Base-by-base conservation (phyloP, 192 early-diverging fungal genomes). In the Coemansia sp. region DNA sequence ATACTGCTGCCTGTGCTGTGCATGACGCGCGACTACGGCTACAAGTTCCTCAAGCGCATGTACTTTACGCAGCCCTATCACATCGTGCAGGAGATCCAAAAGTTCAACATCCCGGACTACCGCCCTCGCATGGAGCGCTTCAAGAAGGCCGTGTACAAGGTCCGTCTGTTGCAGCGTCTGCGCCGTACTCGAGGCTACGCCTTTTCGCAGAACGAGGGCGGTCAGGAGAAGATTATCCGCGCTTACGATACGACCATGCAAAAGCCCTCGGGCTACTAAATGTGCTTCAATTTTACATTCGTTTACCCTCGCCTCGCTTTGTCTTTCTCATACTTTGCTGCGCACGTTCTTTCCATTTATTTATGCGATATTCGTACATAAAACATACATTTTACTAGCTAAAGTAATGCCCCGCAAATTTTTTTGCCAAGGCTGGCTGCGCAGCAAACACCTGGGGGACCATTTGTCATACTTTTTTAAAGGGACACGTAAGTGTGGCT, bases 111-210 rank as follows among this genome's bases (percentile, higher is more conserved):
- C 64, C 98, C 96, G 27, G 98, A 99, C 76, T 97, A 96, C 74
- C 89, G 97, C 43, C 98, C 98, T 50, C 88, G 98, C 43, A 95
- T 97, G 94, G 96, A 99, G 78, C 89, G 93, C 63, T 99, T 99
- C 94, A 88, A 93, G 70, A 96, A 99, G 83, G 96, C 96, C 7
- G 96, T 99, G n/a, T 91, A 97, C 87, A 99, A 99, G 87, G 97
- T 96, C 6, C 88, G 94, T 18, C 85, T 91, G 71, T 92, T 95
- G 55, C 98, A 99, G 86, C 87, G 98, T 34, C 83, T 98, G 13
- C 95, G 96, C 73, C 85, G 94, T 33, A 95, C 90, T 69, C 88
- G 96, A 34, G 98, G 98, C 27, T 99, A 94, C 85, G 98, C 98
- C 10, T 99, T 99, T 69, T 95, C 94, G 47, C 98, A 99, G 83